phyloP scores from a whole-genome alignment of 106 monocot species.

The Iris macrosiphon region DNA sequence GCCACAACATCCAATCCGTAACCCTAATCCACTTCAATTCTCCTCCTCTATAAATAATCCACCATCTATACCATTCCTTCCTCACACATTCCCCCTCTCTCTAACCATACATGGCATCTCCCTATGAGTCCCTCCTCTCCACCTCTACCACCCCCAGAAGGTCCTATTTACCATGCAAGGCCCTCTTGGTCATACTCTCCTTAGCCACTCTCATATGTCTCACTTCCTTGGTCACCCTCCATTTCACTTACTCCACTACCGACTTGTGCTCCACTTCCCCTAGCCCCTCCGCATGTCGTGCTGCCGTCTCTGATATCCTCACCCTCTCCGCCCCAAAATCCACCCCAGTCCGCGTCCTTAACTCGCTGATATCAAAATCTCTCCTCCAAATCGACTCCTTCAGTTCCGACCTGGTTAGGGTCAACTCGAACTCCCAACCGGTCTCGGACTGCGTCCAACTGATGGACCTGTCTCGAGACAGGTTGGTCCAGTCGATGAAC shows the following conservation, averaged over 20 bases:
- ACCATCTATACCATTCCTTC: too few relatives aligned
- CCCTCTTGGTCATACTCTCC: constrained; percentile 3
- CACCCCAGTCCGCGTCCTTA: background rate
- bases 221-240: constrained; percentile 1
- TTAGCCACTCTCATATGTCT: constrained; percentile 11
- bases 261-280: constrained; percentile 21
- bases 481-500: background rate
- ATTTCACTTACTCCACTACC: background rate
- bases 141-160: background rate
- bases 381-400: background rate
- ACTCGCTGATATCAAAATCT: constrained; percentile 12
- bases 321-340: background rate
- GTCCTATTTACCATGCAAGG: constrained; percentile 5
- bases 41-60: too few relatives aligned
- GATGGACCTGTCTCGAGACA: constrained; percentile 34
- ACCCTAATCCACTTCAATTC: too few relatives aligned
- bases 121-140: background rate
- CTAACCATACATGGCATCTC: constrained; percentile 1
- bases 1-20: too few relatives aligned
- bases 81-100: too few relatives aligned
- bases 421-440: background rate
- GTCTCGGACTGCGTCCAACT: constrained; percentile 32
- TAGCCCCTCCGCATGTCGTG: constrained; percentile 10
- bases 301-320: constrained; percentile 15
- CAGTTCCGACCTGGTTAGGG: constrained; percentile 6